Base-by-base conservation (phyloP, 176 grass and related monocot species). In the Oropetium thomaeum region DNA sequence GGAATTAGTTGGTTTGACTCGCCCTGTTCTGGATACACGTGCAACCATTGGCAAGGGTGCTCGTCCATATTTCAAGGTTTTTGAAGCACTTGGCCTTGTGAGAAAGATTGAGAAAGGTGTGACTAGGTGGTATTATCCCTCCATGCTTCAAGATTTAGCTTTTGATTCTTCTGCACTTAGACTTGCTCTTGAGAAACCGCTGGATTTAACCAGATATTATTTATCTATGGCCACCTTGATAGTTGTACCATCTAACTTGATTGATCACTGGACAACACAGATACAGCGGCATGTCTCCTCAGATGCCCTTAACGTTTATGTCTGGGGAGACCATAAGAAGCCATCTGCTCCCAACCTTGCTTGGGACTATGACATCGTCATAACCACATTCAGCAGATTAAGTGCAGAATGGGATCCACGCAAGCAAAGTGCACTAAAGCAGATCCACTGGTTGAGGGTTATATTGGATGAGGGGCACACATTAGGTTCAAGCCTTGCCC, bases 381-480 rank as follows among this genome's bases (percentile, higher is more conserved):
- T 94, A 81, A 94, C 95, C 62, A 94, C 95, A 33, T 98, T 98
- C 82, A 88, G 81, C 62, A 87, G 89, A 76, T 93, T 98, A 81
- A 98, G 95, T 75, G 76, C 89, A 65, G 91, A 94, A 78, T 94
- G 95, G 95, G 58, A 79, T 58, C 95, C 86, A 72, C 75, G 63
- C 30, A 98, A 98, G 90, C 82, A 79, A 71, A 98, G 95, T 61
- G 72, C 81, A 70, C 72, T 98, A 75, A 92, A 84, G 84, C 95
- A 94, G 76, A 87, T 98, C 73, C 95, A 98, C 68, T 98, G 95
- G 91, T 82, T 92, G 74, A 91, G 95, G 65, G 87, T 94, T 65
- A 88, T 98, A 63, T 74, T 98, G 77, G 95, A 98, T 58, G 95
- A 98, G 92, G 95, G 95, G n/a, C 95, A 98, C 83, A 98, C 95